Conservation (phyloP, 345 rosid species). For the Arabidopsis suecica region DNA sequence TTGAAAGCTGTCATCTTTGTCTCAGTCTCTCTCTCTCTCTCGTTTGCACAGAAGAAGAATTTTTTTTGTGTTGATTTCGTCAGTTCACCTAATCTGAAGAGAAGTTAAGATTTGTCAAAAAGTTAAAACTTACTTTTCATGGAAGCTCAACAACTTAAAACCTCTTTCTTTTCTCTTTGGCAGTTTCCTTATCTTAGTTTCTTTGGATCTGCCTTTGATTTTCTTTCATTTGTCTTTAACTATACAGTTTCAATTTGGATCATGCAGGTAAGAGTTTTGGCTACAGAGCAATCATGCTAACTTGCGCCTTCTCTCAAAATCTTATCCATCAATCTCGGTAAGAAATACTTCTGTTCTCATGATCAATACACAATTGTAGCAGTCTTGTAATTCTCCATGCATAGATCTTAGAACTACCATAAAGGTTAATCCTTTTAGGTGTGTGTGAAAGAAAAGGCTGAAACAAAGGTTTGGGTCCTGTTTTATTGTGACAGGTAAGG, state of each 20-base stretch:
- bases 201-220: slow-evolving; percentile 36
- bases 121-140: slow-evolving; percentile 46
- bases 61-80: slow-evolving; percentile 21
- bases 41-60: slow-evolving; percentile 19
- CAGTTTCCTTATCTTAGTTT: slow-evolving; percentile 28
- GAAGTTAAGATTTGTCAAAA: slow-evolving; percentile 42
- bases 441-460: slow-evolving; percentile 12
- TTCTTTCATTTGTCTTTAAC: slow-evolving; percentile 24
- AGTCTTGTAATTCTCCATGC: slow-evolving; percentile 27
- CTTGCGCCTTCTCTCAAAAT: slow-evolving; percentile 12
- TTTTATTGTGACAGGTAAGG: slow-evolving; percentile 49
- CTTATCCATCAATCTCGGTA: slow-evolving; percentile 21
- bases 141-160: slow-evolving; percentile 45
- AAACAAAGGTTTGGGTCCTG: slow-evolving; percentile 25
- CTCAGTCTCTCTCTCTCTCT: slow-evolving; percentile 21
- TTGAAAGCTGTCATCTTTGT: slow-evolving; percentile 28
- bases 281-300: slow-evolving; percentile 27
- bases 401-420: slow-evolving; percentile 29
- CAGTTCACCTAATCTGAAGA: slow-evolving; percentile 41
- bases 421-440: slow-evolving; percentile 30
- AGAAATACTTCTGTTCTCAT: slow-evolving; percentile 6
- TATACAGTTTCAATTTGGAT: slow-evolving; percentile 24
- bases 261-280: slow-evolving; percentile 33
- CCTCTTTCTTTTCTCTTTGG: slow-evolving; percentile 40
- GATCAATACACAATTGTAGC: background rate